A percentile compares a stretch with the other conserved stretches of the same genome.
These are phyloP conservation scores for Penicillium expansum DNA, from an alignment of 2,329 filamentous ascomycete genomes.

Conservation along the genomic window DNA sequence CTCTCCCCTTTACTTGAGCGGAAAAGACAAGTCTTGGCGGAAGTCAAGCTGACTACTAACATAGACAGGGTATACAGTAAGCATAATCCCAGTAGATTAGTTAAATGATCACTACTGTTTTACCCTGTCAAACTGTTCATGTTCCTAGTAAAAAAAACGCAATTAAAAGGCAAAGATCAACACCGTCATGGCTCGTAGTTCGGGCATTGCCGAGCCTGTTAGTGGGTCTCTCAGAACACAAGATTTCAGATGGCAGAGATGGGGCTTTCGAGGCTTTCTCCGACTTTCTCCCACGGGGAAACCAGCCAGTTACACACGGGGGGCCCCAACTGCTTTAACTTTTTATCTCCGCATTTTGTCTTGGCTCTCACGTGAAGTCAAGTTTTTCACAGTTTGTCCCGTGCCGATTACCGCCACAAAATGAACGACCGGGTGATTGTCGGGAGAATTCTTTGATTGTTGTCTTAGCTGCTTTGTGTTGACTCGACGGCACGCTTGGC, in stretches of 20 bases:
- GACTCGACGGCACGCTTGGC: not conserved
- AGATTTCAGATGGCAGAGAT: not conserved
- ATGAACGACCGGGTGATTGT: not conserved
- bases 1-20: not conserved
- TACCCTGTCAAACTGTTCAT: not conserved
- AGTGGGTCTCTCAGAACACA: not conserved
- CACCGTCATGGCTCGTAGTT: not conserved
- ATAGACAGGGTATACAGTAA: not conserved
- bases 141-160: not conserved
- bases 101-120: not conserved
- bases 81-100: not conserved
- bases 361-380: not conserved
- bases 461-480: not conserved
- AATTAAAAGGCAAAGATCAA: not conserved
- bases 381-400: not conserved
- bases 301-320: not conserved
- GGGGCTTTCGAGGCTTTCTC: not conserved
- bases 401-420: not conserved
- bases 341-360: not conserved
- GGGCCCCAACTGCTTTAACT: not conserved
- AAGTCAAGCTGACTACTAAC: not conserved
- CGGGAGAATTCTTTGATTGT: conserved; percentile 1
- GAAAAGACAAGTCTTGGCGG: not conserved
- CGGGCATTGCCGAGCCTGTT: not conserved
- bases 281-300: not conserved